Conservation (phyloP, 108 stramenopile genomes). For the Nitzschia inconspicua region DNA sequence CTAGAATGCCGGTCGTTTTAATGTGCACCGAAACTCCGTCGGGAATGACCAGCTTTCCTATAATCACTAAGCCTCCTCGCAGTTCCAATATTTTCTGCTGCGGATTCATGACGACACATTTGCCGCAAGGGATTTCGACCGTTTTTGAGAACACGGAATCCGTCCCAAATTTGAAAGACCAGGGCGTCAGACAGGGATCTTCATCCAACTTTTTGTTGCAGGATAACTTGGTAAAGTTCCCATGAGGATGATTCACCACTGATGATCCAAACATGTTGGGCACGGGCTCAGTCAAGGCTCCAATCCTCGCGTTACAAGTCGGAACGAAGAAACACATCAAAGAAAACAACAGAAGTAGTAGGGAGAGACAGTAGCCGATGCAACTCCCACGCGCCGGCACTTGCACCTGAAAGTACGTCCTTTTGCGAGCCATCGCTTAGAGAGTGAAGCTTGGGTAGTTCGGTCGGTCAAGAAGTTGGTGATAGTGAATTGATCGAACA, state of each 20-base stretch:
- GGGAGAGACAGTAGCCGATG: no score
- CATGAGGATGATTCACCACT: neutral
- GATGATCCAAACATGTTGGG: neutral
- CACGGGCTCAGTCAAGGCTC: neutral
- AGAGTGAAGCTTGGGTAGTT: no score
- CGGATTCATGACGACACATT: constrained; percentile 25
- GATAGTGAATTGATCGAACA: no score
- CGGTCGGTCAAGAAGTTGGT: no score
- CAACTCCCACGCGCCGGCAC: no score
- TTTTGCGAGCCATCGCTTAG: no score
- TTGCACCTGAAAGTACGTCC: no score
- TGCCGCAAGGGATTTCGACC: constrained; percentile 34
- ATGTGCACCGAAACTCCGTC: constrained; percentile 35
- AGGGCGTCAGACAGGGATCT: constrained; percentile 10
- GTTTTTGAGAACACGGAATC: neutral
- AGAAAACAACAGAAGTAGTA: no score
- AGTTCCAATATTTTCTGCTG: neutral
- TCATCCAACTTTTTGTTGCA: constrained; percentile 12
- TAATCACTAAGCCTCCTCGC: constrained; percentile 39
- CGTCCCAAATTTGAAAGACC: constrained; percentile 9
- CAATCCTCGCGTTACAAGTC: no score
- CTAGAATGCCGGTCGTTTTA: constrained; percentile 50
- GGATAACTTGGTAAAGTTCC: neutral
- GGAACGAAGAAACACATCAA: no score
- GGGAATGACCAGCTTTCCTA: constrained; percentile 52